Base-by-base conservation (phyloP, 768 basidiomycete species). In the Peribolospora baueri region DNA sequence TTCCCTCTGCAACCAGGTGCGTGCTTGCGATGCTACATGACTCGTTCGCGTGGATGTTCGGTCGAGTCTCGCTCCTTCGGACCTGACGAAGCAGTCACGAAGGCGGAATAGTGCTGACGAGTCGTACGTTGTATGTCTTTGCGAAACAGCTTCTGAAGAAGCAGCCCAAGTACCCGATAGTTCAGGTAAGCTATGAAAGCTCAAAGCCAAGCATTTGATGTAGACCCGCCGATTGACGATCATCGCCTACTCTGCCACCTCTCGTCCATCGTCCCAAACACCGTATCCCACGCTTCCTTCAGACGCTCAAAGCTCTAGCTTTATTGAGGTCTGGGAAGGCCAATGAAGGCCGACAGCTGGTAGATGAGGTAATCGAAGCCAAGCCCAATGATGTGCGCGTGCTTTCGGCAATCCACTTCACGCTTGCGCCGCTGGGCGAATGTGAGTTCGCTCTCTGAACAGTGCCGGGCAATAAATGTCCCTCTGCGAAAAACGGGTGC, bases 301-400 rank as follows among this genome's bases (percentile, higher is more conserved):
- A 61, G 60, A 51, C 52, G 0, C 50, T 61, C 4, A 61, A 61
- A 54, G 43, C 48, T 2, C 43, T 58, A 7, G 56, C 58, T 0
- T 40, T 61, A 4, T 57, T 43, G 3, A 14, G 58, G 40, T 38
- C 39, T 3, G 2, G 60, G 58, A 5, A 55, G 57, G 37, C 45
- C 50, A 50, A 43, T 53, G 43, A 7, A 42, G 46, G 14, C 57
- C 54, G 54, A 58, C 5, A 42, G 47, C 4, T 10, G 55, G 42
- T 52, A 51, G 48, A 51, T 37, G 11, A 40, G 47, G 2, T 53
- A 49, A 45, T 42, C 7, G 54, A 53, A 1, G 54, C 53, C 0
- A 58, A 53, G 0, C 42, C 57, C 1, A 55, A 7, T 1, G 60
- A 61, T n/a, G 52, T 46, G 1, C 57, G 58, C 4, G 50, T 61